Evolutionary conservation across 169 alveolate genomes (phyloP), one percentile per base, ranked within the genome.

Genomic region (Eimeria acervulina): DNA sequence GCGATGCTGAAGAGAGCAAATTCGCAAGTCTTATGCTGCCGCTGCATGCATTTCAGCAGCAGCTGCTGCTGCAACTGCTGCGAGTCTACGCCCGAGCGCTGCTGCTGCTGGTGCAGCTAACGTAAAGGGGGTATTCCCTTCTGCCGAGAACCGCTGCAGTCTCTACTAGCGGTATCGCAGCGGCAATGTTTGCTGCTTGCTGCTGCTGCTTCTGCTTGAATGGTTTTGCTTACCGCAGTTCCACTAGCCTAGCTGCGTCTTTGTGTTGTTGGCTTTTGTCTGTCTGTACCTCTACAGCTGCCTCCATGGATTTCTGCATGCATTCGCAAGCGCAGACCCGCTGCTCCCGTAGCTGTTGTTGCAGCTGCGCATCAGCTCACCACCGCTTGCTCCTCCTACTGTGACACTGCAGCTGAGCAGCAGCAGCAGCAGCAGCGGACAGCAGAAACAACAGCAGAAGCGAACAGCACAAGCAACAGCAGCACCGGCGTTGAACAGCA

Each of bases 161-260:
- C 4, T 2, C 83, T 72, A n/a, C 47, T n/a, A 19, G 42, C 8
- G 80, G 42, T 33, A 0, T 42, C n/a, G 42, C 26, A 17, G 68
- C 5, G 13, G 26, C 51, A 15, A 17, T 10, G 33, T 47, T 23
- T 6, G 42, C 83, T 31, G 83, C 83, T 72, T 31, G 83, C 83
- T 72, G 83, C n/a, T 31, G 51, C 42, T 12, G 42, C 83, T 33
- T 26, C 80, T 31, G 80, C 80, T 28, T 68, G n/a, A 19, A 40
- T 21, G 87, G 0, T 0, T 12, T 78, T 80, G 55, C 68, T 80
- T 28, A 80, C 91, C 91, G 91, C 74, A 83, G 68, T 21, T 44
- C 70, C 33, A 28, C 70, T n/a, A 51, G 91, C 74, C 91, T 72
- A 10, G 83, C 52, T 31, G 83, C 52, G 12, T 38, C 83, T 72